A percentile compares a stretch with the other conserved stretches of the same genome.
Conservation (phyloP, 2,329 filamentous ascomycete genomes). For the Stylonectria norvegica region DNA sequence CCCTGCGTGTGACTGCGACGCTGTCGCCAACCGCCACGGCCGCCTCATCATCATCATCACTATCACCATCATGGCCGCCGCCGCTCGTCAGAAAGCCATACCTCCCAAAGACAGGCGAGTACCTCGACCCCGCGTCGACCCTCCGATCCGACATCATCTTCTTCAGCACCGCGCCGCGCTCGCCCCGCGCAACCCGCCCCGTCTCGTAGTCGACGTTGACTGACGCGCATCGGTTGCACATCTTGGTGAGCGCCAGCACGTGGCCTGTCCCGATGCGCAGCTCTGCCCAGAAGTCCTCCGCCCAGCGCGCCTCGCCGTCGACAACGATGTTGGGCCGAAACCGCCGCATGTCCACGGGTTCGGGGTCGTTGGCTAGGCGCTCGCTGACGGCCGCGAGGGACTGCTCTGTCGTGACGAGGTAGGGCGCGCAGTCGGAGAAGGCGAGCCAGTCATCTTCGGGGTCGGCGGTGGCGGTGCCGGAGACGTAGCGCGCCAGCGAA, state of each 20-base stretch:
- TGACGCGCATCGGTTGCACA: slow-evolving; percentile 66
- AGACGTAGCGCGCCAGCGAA: slow-evolving; percentile 32
- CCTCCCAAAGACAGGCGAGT: slow-evolving; percentile 68
- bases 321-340: slow-evolving; percentile 73
- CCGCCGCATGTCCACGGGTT: slow-evolving; percentile 62
- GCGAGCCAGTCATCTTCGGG: slow-evolving; percentile 50
- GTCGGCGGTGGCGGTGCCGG: slow-evolving; percentile 6
- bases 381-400: slow-evolving; percentile 65
- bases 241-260: slow-evolving; percentile 59
- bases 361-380: slow-evolving; percentile 47
- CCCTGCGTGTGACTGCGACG: slow-evolving; percentile 49
- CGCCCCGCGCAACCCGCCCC: slow-evolving; percentile 55
- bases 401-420: slow-evolving; percentile 66
- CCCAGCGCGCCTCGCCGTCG: slow-evolving; percentile 56
- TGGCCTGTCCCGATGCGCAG: slow-evolving; percentile 41
- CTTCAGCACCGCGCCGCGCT: slow-evolving; percentile 62
- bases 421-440: slow-evolving; percentile 73
- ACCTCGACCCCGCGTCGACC: slow-evolving; percentile 66
- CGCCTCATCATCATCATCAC: background rate
- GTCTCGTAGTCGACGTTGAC: slow-evolving; percentile 70
- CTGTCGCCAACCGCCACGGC: slow-evolving; percentile 41
- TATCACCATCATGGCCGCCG: slow-evolving; percentile 18
- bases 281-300: slow-evolving; percentile 71
- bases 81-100: slow-evolving; percentile 58
- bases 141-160: slow-evolving; percentile 66